Evolutionary conservation across 2,329 filamentous ascomycete species (phyloP).

Genomic region (Pseudocercospora fijiensis): DNA sequence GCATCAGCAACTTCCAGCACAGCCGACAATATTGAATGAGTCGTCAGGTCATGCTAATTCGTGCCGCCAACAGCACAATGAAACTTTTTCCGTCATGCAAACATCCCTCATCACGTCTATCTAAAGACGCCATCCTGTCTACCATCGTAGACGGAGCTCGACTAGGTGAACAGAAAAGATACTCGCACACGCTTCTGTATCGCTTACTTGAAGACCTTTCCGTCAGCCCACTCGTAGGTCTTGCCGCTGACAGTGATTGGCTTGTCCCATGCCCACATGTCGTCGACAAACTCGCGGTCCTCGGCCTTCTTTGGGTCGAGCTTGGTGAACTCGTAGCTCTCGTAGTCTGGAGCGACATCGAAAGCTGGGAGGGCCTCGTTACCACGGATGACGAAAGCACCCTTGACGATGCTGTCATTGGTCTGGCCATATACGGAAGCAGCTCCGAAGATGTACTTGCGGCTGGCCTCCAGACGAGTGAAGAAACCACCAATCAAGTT

Average conservation of each 20-base stretch:
- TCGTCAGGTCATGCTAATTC: conserved; percentile 7
- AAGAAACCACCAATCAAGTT: conserved; percentile 99
- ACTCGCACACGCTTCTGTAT: background rate
- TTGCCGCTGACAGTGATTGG: conserved; percentile 77
- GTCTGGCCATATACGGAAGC: conserved; percentile 83
- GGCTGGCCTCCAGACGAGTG: conserved; percentile 90
- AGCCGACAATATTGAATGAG: conserved; percentile 5
- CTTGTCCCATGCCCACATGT: conserved; percentile 91
- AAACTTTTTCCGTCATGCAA: conserved; percentile 15
- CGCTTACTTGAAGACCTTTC: conserved; percentile 96
- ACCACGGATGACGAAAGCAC: conserved; percentile 92
- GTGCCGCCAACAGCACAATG: conserved; percentile 11
- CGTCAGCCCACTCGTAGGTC: conserved; percentile 81
- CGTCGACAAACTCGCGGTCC: conserved; percentile 81
- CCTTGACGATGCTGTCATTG: conserved; percentile 87
- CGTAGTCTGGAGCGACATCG: conserved; percentile 93
- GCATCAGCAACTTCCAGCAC: conserved; percentile 7
- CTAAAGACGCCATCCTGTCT: conserved; percentile 7
- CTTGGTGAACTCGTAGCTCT: conserved; percentile 96
- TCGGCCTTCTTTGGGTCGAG: conserved; percentile 84
- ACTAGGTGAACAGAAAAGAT: background rate
- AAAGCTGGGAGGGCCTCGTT: conserved; percentile 84
- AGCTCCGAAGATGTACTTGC: conserved; percentile 96
- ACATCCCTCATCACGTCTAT: conserved; percentile 12
- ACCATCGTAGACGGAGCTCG: background rate